Evolutionary conservation across 2,329 filamentous ascomycete genomes (phyloP).

Genomic region (Fusarium piperis): DNA sequence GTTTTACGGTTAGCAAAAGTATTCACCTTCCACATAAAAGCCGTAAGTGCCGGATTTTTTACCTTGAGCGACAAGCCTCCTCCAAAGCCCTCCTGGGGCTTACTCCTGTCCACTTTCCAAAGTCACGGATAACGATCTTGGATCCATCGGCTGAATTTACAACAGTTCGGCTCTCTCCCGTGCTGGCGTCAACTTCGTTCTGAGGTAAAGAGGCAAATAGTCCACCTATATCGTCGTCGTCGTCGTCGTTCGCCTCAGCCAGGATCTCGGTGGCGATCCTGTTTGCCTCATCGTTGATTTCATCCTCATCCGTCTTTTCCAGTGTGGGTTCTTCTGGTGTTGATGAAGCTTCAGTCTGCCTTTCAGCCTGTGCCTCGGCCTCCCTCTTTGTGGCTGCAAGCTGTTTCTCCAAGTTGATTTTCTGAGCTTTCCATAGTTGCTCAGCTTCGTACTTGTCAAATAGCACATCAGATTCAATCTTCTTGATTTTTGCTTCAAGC

Average conservation of each 20-base stretch:
- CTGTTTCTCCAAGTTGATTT: conserved; percentile 69
- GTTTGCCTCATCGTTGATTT: conserved; percentile 66
- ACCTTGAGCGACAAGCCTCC: conserved; percentile 87
- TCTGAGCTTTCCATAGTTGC: conserved; percentile 69
- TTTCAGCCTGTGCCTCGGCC: conserved; percentile 28
- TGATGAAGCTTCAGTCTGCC: conserved; percentile 32
- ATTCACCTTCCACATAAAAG: background rate
- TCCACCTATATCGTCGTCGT: conserved; percentile 60
- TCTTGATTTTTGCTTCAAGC: conserved; percentile 76
- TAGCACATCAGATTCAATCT: conserved; percentile 80
- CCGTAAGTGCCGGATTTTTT: conserved; percentile 32
- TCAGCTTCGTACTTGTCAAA: conserved; percentile 76
- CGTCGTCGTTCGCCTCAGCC: conserved; percentile 57
- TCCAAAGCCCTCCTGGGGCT: conserved; percentile 81
- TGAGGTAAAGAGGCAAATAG: conserved; percentile 70
- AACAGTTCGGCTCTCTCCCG: conserved; percentile 67
- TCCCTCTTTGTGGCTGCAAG: conserved; percentile 60
- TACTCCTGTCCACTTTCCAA: conserved; percentile 83
- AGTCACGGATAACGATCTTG: conserved; percentile 77
- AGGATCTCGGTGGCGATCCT: conserved; percentile 68
- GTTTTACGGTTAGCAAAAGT: conserved; percentile 5
- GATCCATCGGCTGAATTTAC: conserved; percentile 62
- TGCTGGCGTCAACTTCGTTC: conserved; percentile 65
- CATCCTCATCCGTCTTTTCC: conserved; percentile 51
- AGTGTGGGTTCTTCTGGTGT: conserved; percentile 28